These are phyloP conservation scores for Recurvomyces mirabilis DNA, from an alignment of 495 filamentous ascomycete genomes.

Conservation along the genomic window DNA sequence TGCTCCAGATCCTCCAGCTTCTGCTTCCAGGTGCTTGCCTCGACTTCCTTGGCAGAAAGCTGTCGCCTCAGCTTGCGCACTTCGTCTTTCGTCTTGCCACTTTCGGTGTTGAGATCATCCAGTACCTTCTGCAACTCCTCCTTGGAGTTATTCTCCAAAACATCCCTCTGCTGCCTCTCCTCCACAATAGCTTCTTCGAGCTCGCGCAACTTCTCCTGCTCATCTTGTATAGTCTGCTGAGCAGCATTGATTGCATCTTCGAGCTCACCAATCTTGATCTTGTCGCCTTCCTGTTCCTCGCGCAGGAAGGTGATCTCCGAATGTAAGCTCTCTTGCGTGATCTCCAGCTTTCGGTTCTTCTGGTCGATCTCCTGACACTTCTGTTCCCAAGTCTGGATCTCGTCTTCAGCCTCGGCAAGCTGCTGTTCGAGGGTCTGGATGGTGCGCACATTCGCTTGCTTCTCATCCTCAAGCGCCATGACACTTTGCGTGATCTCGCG, in stretches of 20 bases:
- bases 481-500: slow-evolving; percentile 76
- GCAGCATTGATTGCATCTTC: slow-evolving; percentile 67
- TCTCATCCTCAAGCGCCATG: slow-evolving; percentile 74
- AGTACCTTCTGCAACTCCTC: slow-evolving; percentile 72
- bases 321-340: slow-evolving; percentile 86
- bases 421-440: slow-evolving; percentile 31
- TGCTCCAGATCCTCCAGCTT: slow-evolving; percentile 79
- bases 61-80: slow-evolving; percentile 66
- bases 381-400: slow-evolving; percentile 48
- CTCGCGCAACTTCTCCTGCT: slow-evolving; percentile 67
- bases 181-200: slow-evolving; percentile 64
- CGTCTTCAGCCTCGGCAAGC: slow-evolving; percentile 29
- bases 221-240: slow-evolving; percentile 60
- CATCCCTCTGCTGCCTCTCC: slow-evolving; percentile 76
- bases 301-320: slow-evolving; percentile 89
- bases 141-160: slow-evolving; percentile 75
- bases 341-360: slow-evolving; percentile 72
- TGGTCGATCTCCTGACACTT: slow-evolving; percentile 56
- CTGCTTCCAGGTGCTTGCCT: slow-evolving; percentile 80
- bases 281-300: slow-evolving; percentile 94
- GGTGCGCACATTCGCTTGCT: slow-evolving; percentile 31
- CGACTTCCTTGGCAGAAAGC: slow-evolving; percentile 72
- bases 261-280: slow-evolving; percentile 92
- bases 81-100: slow-evolving; percentile 75
- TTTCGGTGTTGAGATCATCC: slow-evolving; percentile 75